Evolutionary conservation across 2,329 filamentous ascomycete genomes (phyloP).

Genomic region (Neonectria coccinea): DNA sequence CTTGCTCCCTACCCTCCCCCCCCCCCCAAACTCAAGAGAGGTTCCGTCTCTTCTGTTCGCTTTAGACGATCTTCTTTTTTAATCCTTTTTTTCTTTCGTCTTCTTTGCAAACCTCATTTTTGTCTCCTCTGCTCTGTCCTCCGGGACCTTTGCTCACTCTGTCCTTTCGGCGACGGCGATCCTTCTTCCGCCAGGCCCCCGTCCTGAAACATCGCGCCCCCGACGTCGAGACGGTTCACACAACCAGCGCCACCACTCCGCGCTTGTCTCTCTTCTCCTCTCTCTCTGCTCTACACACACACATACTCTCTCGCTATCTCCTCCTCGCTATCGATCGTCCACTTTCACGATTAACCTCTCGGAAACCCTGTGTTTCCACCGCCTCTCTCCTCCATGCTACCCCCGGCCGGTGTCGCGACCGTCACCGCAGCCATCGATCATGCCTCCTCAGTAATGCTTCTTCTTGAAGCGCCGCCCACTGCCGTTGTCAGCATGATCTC

Average conservation of each 20-base stretch:
- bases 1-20: background rate
- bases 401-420: conserved; percentile 37
- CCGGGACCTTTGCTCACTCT: conserved; percentile 1
- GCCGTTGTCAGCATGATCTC: conserved; percentile 45
- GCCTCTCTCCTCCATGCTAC: conserved; percentile 35
- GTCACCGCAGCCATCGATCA: conserved; percentile 37
- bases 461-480: conserved; percentile 37
- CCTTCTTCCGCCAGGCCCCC: conserved; percentile 14
- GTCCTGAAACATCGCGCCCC: conserved; percentile 24
- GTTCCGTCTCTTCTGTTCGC: background rate
- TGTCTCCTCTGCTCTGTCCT: background rate
- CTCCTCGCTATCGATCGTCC: background rate
- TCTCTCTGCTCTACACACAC: background rate
- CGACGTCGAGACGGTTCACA: conserved; percentile 12
- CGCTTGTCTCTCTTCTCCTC: conserved; percentile 1
- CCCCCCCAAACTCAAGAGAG: background rate
- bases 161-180: conserved; percentile 22
- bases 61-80: background rate
- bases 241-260: conserved; percentile 1
- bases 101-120: background rate
- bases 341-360: background rate
- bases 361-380: conserved; percentile 23
- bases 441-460: conserved; percentile 38
- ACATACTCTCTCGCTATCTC: background rate
- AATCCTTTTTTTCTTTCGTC: background rate